phyloP scores from a whole-genome alignment of 2,329 filamentous ascomycete species.

The Aspergillus caelatus region DNA sequence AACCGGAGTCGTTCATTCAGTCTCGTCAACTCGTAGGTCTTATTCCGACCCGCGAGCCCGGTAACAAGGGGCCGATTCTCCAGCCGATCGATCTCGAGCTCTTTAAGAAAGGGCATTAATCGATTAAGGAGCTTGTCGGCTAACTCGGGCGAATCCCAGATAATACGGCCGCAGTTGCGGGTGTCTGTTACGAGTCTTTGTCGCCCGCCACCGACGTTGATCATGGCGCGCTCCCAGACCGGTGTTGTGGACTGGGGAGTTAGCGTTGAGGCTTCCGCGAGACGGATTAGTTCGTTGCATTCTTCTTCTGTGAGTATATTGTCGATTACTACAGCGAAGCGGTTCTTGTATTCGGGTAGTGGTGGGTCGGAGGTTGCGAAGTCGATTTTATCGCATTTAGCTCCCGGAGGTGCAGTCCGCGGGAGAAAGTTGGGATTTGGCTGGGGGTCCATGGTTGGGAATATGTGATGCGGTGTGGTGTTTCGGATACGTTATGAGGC shows the following conservation, averaged over 20 bases:
- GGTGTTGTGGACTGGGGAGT: slow-evolving; percentile 18
- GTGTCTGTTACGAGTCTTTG: slow-evolving; percentile 62
- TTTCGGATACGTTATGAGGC: not conserved
- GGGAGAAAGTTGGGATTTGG: slow-evolving; percentile 31
- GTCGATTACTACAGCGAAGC: slow-evolving; percentile 66
- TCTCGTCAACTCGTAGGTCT: slow-evolving; percentile 42
- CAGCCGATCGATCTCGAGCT: slow-evolving; percentile 51
- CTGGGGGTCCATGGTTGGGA: not conserved
- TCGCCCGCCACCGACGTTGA: slow-evolving; percentile 65
- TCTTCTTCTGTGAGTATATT: slow-evolving; percentile 65
- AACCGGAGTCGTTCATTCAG: slow-evolving; percentile 77
- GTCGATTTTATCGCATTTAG: slow-evolving; percentile 56
- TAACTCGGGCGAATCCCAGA: slow-evolving; percentile 69
- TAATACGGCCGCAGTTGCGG: slow-evolving; percentile 74
- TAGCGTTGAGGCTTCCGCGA: slow-evolving; percentile 51
- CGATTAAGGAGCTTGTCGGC: slow-evolving; percentile 66
- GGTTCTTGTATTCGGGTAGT: slow-evolving; percentile 56
- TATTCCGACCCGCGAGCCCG: slow-evolving; percentile 46
- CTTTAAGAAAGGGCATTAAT: slow-evolving; percentile 48
- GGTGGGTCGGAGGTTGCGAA: slow-evolving; percentile 50
- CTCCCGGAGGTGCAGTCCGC: slow-evolving; percentile 42
- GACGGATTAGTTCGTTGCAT: slow-evolving; percentile 60
- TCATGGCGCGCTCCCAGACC: slow-evolving; percentile 69
- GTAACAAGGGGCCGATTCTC: slow-evolving; percentile 45
- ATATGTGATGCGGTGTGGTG: not conserved